These are phyloP conservation scores for Lignosus rhinocerotis DNA, from an alignment of 1,284 basidiomycete species.

Conservation along the genomic window DNA sequence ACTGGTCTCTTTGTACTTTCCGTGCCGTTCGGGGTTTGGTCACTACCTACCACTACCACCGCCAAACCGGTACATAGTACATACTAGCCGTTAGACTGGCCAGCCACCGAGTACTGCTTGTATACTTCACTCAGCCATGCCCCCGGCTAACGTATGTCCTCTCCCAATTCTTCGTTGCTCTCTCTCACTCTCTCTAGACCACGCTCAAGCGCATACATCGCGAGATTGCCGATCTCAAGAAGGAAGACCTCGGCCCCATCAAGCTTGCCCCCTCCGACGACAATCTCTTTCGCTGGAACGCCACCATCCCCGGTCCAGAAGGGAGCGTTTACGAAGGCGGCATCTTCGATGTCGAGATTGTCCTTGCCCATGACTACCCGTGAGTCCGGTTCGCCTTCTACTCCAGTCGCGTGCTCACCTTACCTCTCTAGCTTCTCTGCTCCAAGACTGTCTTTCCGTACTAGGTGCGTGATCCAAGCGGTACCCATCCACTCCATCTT, in stretches of 20 bases:
- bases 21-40: background rate
- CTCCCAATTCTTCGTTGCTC: background rate
- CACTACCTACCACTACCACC: background rate
- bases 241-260: conserved; percentile 79
- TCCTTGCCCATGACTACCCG: conserved; percentile 81
- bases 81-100: no score
- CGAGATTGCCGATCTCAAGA: conserved; percentile 82
- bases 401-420: conserved; percentile 4
- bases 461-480: conserved; percentile 47
- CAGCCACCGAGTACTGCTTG: no score
- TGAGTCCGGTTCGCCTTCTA: conserved; percentile 42
- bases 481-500: background rate
- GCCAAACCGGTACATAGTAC: no score
- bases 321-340: conserved; percentile 91
- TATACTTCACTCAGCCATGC: background rate
- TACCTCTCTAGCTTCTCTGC: conserved; percentile 69
- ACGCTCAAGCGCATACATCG: conserved; percentile 86
- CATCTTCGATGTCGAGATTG: conserved; percentile 74
- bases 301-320: conserved; percentile 75
- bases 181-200: conserved; percentile 48
- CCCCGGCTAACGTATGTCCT: background rate
- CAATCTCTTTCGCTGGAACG: conserved; percentile 54
- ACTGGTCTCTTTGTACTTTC: background rate
- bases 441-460: conserved; percentile 77
- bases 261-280: conserved; percentile 62